Base-by-base conservation (phyloP, 2,329 filamentous ascomycete genomes). In the Aspergillus puulaauensis region DNA sequence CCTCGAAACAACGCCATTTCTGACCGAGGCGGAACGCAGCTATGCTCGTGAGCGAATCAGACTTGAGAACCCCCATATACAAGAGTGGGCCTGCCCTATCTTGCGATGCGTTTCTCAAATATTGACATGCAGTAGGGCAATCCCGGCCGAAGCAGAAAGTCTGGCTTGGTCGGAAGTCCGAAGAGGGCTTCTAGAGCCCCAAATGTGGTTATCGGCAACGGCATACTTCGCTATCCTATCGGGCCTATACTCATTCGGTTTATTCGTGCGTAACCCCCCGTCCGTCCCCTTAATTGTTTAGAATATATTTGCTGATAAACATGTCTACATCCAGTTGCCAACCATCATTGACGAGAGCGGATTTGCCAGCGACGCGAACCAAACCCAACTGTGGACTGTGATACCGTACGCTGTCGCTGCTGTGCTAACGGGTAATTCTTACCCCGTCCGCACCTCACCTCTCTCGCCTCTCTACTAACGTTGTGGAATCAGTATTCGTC, bases 381-480 rank as follows among this genome's bases (percentile, higher is more conserved):
- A 84, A 63, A 80, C 83, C 1, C 85, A 87, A 62, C 77, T 87
- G 6, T 86, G 84, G 84, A 83, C 83, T 1, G 85, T 87, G 15
- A 86, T 86, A 39, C 84, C 84, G 0, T 87, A 87, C 63, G 85
- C 84, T 0, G 82, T 86, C 0, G 85, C 84, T 1, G 79, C 83
- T 0, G 73, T 83, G 1, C 72, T 83, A 8, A 84, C 82, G 19
- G 79, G 82, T 82, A 65, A 31, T 31, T 31, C 9, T 11, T 31
- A 9, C 27, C 9, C 27, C 27, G 27, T 31, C 8, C 2, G 27
- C 59, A 73, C 61, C 23, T 43, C 46, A 15, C 8, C 11, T 4
- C 6, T 24, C 3, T 51, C 3, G 14, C 17, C 12, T 24, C 14
- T 12, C n/a, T 7, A n/a, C 12, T 27, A 39, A 47, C n/a, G 40